Evolutionary conservation across 257 asterid genomes (phyloP), one percentile per base, ranked within the genome.

Genomic region (Solanum paucissectum): DNA sequence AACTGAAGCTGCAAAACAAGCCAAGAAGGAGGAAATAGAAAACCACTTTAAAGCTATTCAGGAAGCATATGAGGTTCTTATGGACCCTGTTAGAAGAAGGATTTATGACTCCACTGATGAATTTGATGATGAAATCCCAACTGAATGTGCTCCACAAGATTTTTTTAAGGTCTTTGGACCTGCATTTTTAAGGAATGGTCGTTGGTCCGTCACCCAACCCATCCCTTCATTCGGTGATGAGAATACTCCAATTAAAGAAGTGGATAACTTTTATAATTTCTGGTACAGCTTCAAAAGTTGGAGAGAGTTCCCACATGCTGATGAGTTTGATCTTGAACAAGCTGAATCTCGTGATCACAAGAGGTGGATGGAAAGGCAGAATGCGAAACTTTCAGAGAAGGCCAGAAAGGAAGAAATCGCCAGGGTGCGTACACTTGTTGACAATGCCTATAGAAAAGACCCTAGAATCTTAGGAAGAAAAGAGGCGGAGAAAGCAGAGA

Each of bases 311-410:
- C 98, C 99, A 66, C 99, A 97, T 90, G 92, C 94, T 34, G 99
- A 97, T 89, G 99, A 97, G 92, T 95, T 94, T 93, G 99, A 97
- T 84, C 82, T 95, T 5, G 98, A 97, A 92, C 98, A 97, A 87
- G 98, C 99, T 72, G 99, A 97, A 89, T 93, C 98, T 42, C 96
- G 99, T 77, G 99, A 97, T 88, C 99, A 97, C 89, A 93, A 64
- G 88, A 93, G 99, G 89, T 95, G 99, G 99, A 97, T 95, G 99
- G 99, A 97, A 77, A 93, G 99, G 89, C 99, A 97, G 89, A 97
- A 97, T 83, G 96, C 98, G 8, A 97, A 97, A 87, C 96, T 97
- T 34, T 88, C 99, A 0, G 99, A 97, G 95, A 95, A 93, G 91
- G 98, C 99, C 38, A 93, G 98, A 93, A 97, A 95, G 90, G 99